These are phyloP conservation scores for Penicillium expansum DNA, from an alignment of 2,329 filamentous ascomycete genomes.

Conservation along the genomic window DNA sequence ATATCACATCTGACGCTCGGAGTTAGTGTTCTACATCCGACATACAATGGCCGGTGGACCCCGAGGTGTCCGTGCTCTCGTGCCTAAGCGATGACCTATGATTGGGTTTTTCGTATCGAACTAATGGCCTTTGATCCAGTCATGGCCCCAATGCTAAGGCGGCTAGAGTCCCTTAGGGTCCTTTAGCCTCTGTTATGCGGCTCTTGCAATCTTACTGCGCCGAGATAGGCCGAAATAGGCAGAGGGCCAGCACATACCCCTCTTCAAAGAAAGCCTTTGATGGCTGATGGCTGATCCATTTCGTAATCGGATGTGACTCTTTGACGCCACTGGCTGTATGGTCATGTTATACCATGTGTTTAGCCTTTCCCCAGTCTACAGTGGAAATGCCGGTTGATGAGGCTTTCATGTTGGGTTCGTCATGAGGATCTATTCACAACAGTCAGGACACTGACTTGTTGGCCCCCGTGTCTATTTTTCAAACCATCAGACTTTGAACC, in stretches of 20 bases:
- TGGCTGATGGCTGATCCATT: not conserved
- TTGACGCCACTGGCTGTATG: not conserved
- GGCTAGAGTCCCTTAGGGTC: constrained; percentile 6
- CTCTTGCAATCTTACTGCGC: constrained; percentile 16
- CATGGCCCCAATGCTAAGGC: constrained; percentile 5
- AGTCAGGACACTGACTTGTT: not conserved
- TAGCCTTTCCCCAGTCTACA: not conserved
- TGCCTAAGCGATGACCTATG: not conserved
- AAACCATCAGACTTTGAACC: not conserved
- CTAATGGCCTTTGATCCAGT: constrained; percentile 4
- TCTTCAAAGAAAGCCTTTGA: not conserved
- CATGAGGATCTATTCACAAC: not conserved
- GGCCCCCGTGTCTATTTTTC: not conserved
- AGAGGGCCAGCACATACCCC: not conserved
- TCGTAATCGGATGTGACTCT: not conserved
- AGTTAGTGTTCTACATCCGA: not conserved
- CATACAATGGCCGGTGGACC: not conserved
- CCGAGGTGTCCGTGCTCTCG: not conserved
- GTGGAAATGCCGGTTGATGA: not conserved
- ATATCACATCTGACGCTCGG: not conserved
- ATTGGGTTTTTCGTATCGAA: constrained; percentile 1
- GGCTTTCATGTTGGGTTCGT: not conserved
- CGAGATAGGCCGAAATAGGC: not conserved
- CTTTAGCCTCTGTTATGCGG: constrained; percentile 17
- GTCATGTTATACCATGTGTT: not conserved